Evolutionary conservation across 768 basidiomycete species (phyloP), one percentile per base, ranked within the genome.

Genomic region (Leucosporidium yakuticum): DNA sequence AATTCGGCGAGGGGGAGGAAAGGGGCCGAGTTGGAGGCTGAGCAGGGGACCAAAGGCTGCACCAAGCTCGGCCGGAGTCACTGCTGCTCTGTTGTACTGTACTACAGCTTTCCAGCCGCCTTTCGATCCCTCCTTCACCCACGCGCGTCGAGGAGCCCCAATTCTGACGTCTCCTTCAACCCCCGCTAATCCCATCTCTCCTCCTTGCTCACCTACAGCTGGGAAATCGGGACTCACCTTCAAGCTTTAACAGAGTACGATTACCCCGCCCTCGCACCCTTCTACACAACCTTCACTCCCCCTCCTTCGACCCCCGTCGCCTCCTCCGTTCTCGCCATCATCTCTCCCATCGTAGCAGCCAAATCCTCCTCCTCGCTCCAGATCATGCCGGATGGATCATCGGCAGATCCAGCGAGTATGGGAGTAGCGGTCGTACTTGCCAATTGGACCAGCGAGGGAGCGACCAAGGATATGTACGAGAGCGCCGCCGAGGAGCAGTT

Each of bases 191-290:
- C 39, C 17, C 39, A 15, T 44, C 14, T 44, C 39, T 15, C 2
- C 3, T 8, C 27, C 29, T 15, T 31, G 21, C 21, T 29, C 8
- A 5, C 1, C 29, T 31, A 31, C 72, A 86, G 84, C 69, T 86
- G 86, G 86, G 85, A 86, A 71, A 74, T 83, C 57, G 86, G 85
- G 47, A 83, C 70, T 0, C 36, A 64, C 2, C 44, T 65, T 81
- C 0, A 85, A 69, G 83, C 84, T 9, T 79, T 85, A 53, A 78
- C 82, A 60, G 85, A 86, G 68, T 80, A 80, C 69, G 79, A 83
- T 56, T 78, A 81, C 6, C 79, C 83, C 6, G 67, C 76, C 20
- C 53, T 63, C 21, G 36, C 62, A 7, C 56, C 51, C 31, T 70
- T 63, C 53, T 59, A 60, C 4, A 36, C 56, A 23, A 15, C 56